phyloP scores from a whole-genome alignment of 495 filamentous ascomycete species.

The Cercophora newfieldiana region DNA sequence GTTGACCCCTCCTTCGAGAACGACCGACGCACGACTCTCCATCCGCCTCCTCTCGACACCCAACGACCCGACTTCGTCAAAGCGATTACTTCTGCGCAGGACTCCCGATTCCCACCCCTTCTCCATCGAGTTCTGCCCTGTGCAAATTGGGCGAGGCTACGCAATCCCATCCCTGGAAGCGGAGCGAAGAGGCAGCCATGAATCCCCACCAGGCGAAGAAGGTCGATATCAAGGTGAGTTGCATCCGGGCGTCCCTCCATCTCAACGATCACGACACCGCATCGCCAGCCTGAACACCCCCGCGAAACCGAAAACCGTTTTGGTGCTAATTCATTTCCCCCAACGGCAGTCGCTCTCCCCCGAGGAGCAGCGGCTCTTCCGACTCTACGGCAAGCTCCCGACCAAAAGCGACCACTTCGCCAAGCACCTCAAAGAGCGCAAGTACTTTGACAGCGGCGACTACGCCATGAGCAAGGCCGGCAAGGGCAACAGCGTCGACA shows the following conservation, averaged over 20 bases:
- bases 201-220: conserved; percentile 98
- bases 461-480: conserved; percentile 98
- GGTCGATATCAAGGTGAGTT: conserved; percentile 85
- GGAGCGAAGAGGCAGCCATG: conserved; percentile 54
- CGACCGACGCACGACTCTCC: background rate
- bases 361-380: conserved; percentile 93
- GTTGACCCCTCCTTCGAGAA: background rate
- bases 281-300: background rate
- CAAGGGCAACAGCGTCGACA: conserved; percentile 91
- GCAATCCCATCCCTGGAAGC: background rate
- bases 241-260: conserved; percentile 9
- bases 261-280: background rate
- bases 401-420: conserved; percentile 94
- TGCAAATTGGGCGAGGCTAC: background rate
- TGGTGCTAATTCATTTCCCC: background rate
- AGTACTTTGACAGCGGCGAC: conserved; percentile 98
- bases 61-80: background rate
- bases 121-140: background rate
- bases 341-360: conserved; percentile 81
- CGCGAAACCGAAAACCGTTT: background rate
- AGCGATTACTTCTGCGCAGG: background rate
- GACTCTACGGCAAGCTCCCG: conserved; percentile 94
- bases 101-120: background rate
- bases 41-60: background rate
- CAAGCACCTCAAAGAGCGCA: conserved; percentile 97